Conservation (phyloP, 2,329 filamentous ascomycete genomes). For the Cladobotryum mycophilum region DNA sequence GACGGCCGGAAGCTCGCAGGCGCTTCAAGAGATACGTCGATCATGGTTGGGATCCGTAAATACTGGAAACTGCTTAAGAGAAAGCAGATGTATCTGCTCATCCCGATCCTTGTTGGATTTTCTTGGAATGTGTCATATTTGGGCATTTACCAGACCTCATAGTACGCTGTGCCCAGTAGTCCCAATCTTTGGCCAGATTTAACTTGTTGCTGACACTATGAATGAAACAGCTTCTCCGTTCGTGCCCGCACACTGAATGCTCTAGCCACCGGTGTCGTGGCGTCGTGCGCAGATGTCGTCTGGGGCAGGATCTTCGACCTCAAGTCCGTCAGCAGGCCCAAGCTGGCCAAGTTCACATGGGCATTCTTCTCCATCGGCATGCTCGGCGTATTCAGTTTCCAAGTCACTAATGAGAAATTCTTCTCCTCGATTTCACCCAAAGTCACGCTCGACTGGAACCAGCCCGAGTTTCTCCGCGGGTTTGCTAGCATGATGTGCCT, state of each 20-base stretch:
- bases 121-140: slow-evolving; percentile 47
- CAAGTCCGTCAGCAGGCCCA: slow-evolving; percentile 33
- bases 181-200: slow-evolving; percentile 36
- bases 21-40: background rate
- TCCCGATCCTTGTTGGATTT: slow-evolving; percentile 43
- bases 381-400: slow-evolving; percentile 40
- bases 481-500: slow-evolving; percentile 44
- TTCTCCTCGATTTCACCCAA: background rate
- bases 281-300: slow-evolving; percentile 39
- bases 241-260: background rate
- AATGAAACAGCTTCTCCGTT: background rate
- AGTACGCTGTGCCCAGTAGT: slow-evolving; percentile 39
- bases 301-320: slow-evolving; percentile 46
- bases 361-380: slow-evolving; percentile 34
- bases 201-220: background rate
- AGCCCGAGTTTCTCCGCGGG: slow-evolving; percentile 37
- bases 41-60: background rate
- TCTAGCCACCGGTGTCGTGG: slow-evolving; percentile 19
- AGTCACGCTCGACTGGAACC: slow-evolving; percentile 40
- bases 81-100: slow-evolving; percentile 41
- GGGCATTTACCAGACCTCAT: slow-evolving; percentile 46
- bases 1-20: background rate
- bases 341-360: slow-evolving; percentile 38
- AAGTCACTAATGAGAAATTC: slow-evolving; percentile 37
- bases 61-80: slow-evolving; percentile 31